A percentile compares a stretch with the other conserved stretches of the same genome.
phyloP scores from a whole-genome alignment of 192 early-diverging fungal genomes.

The Umbelopsis vinacea region DNA sequence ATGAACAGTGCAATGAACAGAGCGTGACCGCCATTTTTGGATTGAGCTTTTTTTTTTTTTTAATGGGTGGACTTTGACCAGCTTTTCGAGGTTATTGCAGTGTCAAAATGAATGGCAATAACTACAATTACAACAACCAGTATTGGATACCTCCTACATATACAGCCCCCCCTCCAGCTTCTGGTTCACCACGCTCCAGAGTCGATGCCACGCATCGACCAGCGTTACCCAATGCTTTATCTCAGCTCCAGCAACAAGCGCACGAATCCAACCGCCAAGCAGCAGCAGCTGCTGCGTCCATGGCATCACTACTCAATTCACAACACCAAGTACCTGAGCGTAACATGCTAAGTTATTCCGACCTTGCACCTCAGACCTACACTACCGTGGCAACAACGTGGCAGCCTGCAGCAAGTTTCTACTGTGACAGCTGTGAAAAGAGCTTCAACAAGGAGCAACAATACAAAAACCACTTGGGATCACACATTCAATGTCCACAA shows the following conservation, averaged over 20 bases:
- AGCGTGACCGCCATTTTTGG: neutral
- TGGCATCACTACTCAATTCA: constrained; percentile 2
- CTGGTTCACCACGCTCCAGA: neutral
- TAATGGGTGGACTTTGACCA: neutral
- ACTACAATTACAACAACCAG: neutral
- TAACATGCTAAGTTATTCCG: constrained; percentile 19
- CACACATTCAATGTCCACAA: constrained; percentile 33
- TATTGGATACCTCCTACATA: constrained; percentile 1
- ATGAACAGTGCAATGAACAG: neutral
- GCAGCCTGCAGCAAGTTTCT: neutral
- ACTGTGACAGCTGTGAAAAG: neutral
- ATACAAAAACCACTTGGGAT: constrained; percentile 1
- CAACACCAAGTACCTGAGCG: neutral
- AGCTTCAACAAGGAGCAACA: neutral
- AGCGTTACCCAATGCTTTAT: neutral
- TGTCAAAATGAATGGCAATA: neutral
- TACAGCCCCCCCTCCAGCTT: neutral
- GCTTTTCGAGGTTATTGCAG: neutral
- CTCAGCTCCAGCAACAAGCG: constrained; percentile 28
- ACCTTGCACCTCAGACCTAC: neutral
- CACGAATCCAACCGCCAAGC: constrained; percentile 17
- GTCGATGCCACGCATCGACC: neutral
- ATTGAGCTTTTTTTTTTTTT: neutral
- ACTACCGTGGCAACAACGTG: neutral
- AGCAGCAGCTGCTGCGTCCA: constrained; percentile 30